A percentile compares a stretch with the other conserved stretches of the same genome.
These are phyloP conservation scores for Rhizomucor miehei DNA, from an alignment of 371 early-diverging fungal species.

Conservation along the genomic window DNA sequence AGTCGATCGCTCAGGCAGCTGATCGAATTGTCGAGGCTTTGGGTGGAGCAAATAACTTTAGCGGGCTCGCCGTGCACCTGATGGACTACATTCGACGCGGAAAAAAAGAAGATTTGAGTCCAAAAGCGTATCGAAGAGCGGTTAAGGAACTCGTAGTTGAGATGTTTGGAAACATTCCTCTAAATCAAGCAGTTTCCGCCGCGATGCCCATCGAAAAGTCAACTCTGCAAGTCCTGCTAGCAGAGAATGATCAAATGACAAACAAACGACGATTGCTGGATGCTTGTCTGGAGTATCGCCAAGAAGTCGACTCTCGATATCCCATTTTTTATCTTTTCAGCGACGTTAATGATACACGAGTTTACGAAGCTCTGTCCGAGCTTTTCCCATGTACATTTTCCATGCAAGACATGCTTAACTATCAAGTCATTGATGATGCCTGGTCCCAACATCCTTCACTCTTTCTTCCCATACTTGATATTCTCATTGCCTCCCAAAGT, in stretches of 20 bases:
- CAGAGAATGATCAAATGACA: too few species aligned
- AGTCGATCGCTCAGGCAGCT: neutral
- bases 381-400: slow-evolving; percentile 39
- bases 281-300: too few species aligned
- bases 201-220: slow-evolving; percentile 26
- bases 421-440: slow-evolving; percentile 17
- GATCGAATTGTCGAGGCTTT: slow-evolving; percentile 4
- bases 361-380: slow-evolving; percentile 27
- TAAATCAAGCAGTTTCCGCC: slow-evolving; percentile 37
- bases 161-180: slow-evolving; percentile 40
- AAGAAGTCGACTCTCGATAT: too few species aligned
- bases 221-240: too few species aligned
- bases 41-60: slow-evolving; percentile 8
- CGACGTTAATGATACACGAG: slow-evolving; percentile 23
- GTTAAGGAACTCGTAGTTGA: slow-evolving; percentile 14
- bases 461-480: slow-evolving; percentile 31
- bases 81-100: too few species aligned
- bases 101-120: too few species aligned
- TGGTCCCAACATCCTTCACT: slow-evolving; percentile 27
- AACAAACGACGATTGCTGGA: too few species aligned
- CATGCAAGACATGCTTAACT: slow-evolving; percentile 25
- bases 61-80: neutral
- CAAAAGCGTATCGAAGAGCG: too few species aligned
- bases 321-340: too few species aligned
- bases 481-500: slow-evolving; percentile 36